Evolutionary conservation across 2,329 filamentous ascomycete species (phyloP).

Genomic region (Xylariales sp.): DNA sequence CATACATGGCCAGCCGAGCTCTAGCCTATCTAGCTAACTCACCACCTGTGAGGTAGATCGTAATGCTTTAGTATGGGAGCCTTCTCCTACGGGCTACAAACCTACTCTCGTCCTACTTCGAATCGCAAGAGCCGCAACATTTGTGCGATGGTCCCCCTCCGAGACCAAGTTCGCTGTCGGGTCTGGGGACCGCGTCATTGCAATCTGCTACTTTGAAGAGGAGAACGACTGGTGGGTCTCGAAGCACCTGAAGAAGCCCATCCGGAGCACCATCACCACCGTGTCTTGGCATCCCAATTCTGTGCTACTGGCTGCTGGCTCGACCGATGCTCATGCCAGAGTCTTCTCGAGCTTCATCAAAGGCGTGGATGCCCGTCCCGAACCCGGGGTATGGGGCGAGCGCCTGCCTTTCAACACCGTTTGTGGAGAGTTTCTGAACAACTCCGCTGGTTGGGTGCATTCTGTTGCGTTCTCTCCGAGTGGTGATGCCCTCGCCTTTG

Average conservation of each 20-base stretch:
- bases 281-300: constrained; percentile 97
- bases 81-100: constrained; percentile 88
- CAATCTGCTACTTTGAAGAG: constrained; percentile 97
- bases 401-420: constrained; percentile 96
- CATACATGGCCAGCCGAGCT: no score
- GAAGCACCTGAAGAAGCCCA: constrained; percentile 98
- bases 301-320: constrained; percentile 87
- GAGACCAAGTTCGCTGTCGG: constrained; percentile 98
- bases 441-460: constrained; percentile 95
- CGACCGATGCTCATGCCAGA: constrained; percentile 93
- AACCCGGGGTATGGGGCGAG: constrained; percentile 90
- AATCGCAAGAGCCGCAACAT: constrained; percentile 94
- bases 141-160: constrained; percentile 93
- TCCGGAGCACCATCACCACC: constrained; percentile 92
- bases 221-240: constrained; percentile 99
- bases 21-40: no score
- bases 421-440: constrained; percentile 93
- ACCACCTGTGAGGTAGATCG: constrained; percentile 70
- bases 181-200: constrained; percentile 90
- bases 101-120: constrained; percentile 93
- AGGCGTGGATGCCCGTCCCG: constrained; percentile 80
- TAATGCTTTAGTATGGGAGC: constrained; percentile 97
- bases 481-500: constrained; percentile 89
- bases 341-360: constrained; percentile 97
- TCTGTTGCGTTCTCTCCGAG: constrained; percentile 88